These are phyloP conservation scores for Anthracocystis panici-leucophaei DNA, from an alignment of 1,284 basidiomycete genomes.

Conservation along the genomic window DNA sequence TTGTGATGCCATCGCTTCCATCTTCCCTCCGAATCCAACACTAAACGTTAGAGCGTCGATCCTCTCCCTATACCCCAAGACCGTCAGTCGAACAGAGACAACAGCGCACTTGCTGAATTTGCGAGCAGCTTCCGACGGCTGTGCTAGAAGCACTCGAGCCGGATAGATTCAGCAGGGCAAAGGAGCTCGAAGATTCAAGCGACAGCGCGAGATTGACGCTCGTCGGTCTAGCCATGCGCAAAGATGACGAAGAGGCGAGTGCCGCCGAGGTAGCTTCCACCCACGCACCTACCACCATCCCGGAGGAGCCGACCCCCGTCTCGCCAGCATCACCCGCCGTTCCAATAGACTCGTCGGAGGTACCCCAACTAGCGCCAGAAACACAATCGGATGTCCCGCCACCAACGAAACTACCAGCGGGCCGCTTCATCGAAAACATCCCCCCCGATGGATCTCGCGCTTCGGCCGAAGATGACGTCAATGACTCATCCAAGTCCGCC, in stretches of 20 bases:
- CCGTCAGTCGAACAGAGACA: neutral
- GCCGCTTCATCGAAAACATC: constrained; percentile 47
- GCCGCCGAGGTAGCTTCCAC: constrained; percentile 15
- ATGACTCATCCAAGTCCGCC: neutral
- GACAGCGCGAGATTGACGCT: neutral
- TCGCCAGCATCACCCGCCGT: constrained; percentile 21
- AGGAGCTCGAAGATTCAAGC: neutral
- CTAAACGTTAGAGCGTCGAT: neutral
- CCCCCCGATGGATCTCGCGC: constrained; percentile 40
- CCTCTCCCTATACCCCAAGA: neutral
- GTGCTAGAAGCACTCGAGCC: neutral
- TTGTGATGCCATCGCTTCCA: neutral
- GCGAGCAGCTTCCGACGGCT: constrained; percentile 4
- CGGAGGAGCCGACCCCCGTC: constrained; percentile 33
- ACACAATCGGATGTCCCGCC: neutral
- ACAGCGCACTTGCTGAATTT: neutral
- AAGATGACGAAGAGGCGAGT: constrained; percentile 9
- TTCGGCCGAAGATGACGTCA: constrained; percentile 29
- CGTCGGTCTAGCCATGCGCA: constrained; percentile 3
- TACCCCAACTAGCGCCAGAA: neutral
- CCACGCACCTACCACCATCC: constrained; percentile 34
- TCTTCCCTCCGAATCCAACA: neutral
- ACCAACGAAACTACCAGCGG: constrained; percentile 11
- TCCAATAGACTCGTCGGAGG: constrained; percentile 1
- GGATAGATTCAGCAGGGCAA: neutral